These are phyloP conservation scores for Globisporangium carolinianum DNA, from an alignment of 352 stramenopile species.

Conservation along the genomic window DNA sequence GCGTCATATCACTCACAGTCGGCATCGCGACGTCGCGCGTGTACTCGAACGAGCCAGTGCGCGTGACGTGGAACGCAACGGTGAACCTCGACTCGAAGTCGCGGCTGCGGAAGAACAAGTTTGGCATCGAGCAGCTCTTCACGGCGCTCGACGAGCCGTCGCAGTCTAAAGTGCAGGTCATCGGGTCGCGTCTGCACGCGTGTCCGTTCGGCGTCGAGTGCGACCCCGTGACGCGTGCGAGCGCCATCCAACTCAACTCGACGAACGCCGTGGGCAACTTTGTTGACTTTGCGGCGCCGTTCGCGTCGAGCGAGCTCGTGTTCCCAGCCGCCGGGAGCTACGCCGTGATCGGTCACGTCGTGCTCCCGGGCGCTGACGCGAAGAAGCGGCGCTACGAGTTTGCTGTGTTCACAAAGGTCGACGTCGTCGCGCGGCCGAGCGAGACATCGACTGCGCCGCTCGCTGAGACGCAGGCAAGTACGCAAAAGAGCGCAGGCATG, in stretches of 20 bases:
- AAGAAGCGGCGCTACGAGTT: slow-evolving; percentile 57
- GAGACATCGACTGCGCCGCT: slow-evolving; percentile 22
- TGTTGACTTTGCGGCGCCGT: slow-evolving; percentile 29
- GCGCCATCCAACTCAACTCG: slow-evolving; percentile 35
- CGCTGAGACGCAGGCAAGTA: slow-evolving; percentile 2
- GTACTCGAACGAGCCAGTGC: slow-evolving; percentile 49
- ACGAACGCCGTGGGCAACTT: slow-evolving; percentile 55
- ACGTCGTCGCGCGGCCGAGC: slow-evolving; percentile 21
- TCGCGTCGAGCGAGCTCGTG: slow-evolving; percentile 47
- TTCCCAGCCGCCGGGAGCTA: slow-evolving; percentile 45
- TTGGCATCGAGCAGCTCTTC: slow-evolving; percentile 36
- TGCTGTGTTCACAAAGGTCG: slow-evolving; percentile 43
- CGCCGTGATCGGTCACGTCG: slow-evolving; percentile 51
- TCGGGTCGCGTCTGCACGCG: slow-evolving; percentile 46
- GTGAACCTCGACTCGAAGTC: slow-evolving; percentile 27
- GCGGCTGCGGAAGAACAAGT: slow-evolving; percentile 32
- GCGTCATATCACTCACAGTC: slow-evolving; percentile 44
- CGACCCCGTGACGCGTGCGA: slow-evolving; percentile 40
- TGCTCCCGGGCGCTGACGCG: slow-evolving; percentile 37
- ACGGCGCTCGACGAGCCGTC: slow-evolving; percentile 44
- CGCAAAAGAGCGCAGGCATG: slow-evolving; percentile 20
- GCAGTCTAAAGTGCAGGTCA: slow-evolving; percentile 41
- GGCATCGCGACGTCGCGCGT: slow-evolving; percentile 29
- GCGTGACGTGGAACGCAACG: slow-evolving; percentile 61
- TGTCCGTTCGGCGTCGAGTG: slow-evolving; percentile 40